Evolutionary conservation across 768 basidiomycete genomes (phyloP).

Genomic region (Rubroboletus satanas): DNA sequence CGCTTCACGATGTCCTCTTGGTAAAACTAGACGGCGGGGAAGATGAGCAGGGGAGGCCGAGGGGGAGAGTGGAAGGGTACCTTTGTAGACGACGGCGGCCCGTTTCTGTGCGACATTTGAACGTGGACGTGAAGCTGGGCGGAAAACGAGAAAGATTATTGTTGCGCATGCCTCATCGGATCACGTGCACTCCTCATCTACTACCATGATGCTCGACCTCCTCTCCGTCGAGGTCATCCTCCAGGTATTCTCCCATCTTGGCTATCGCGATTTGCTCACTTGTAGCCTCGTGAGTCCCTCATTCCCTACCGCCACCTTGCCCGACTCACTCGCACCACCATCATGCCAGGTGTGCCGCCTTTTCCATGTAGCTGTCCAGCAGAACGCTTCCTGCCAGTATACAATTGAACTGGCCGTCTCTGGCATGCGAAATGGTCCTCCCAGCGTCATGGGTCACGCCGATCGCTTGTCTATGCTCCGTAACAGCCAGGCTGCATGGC

Average conservation of each 20-base stretch:
- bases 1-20: slow-evolving; percentile 63
- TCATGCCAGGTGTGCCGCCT: slow-evolving; percentile 33
- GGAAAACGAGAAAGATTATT: neutral
- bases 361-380: slow-evolving; percentile 26
- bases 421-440: slow-evolving; percentile 40
- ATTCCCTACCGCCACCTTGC: neutral
- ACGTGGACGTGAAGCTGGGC: slow-evolving; percentile 8
- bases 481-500: slow-evolving; percentile 39
- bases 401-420: slow-evolving; percentile 43
- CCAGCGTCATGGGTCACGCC: slow-evolving; percentile 23
- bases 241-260: slow-evolving; percentile 19
- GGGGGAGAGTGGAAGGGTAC: slow-evolving; percentile 9
- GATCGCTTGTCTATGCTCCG: slow-evolving; percentile 39
- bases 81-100: slow-evolving; percentile 31
- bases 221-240: slow-evolving; percentile 27
- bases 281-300: slow-evolving; percentile 27
- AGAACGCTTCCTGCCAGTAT: slow-evolving; percentile 37
- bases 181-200: slow-evolving; percentile 16
- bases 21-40: slow-evolving; percentile 46
- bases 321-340: neutral
- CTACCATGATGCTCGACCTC: slow-evolving; percentile 8
- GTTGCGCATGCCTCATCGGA: neutral
- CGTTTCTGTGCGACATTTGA: slow-evolving; percentile 30
- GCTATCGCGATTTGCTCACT: slow-evolving; percentile 22
- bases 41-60: neutral